Conservation (phyloP, 106 monocot genomes). For the Allium sativum region DNA sequence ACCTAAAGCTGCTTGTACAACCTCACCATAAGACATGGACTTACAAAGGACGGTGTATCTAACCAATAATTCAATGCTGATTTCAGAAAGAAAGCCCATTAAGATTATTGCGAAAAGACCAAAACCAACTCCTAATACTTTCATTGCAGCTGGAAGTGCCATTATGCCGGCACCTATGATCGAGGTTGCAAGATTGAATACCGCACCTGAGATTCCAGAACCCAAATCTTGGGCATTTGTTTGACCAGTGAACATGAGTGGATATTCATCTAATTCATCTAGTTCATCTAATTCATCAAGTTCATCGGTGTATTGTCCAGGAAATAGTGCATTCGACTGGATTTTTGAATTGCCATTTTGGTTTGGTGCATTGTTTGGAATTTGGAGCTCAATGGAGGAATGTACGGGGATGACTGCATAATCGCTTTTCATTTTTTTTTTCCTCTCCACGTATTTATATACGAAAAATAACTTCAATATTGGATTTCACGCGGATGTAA, state of each 20-base stretch:
- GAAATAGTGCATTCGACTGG: not conserved
- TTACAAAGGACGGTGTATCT: conserved; percentile 44
- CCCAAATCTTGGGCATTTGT: conserved; percentile 1
- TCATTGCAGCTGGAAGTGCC: conserved; percentile 87
- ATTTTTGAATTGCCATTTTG: not conserved
- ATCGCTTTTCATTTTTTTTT: conserved; percentile 18
- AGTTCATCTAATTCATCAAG: conserved; percentile 18
- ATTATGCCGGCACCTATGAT: conserved; percentile 92
- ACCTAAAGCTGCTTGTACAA: conserved; percentile 54
- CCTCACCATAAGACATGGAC: conserved; percentile 53
- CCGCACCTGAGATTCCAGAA: conserved; percentile 55
- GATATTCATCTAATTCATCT: conserved; percentile 37
- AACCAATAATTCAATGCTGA: conserved; percentile 75
- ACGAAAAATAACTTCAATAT: not conserved
- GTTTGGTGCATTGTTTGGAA: conserved; percentile 3
- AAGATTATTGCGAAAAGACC: conserved; percentile 44
- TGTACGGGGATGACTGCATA: conserved; percentile 22
- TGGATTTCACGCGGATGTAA: not conserved
- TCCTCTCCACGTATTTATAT: not conserved
- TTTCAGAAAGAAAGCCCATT: conserved; percentile 70
- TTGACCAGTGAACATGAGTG: conserved; percentile 25
- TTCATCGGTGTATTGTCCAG: conserved; percentile 7
- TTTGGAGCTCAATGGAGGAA: conserved; percentile 40
- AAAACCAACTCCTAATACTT: conserved; percentile 57
- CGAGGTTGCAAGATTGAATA: conserved; percentile 87